Conservation (phyloP, 1,139 yeast genomes). For the Blastobotrys capitulatus region DNA sequence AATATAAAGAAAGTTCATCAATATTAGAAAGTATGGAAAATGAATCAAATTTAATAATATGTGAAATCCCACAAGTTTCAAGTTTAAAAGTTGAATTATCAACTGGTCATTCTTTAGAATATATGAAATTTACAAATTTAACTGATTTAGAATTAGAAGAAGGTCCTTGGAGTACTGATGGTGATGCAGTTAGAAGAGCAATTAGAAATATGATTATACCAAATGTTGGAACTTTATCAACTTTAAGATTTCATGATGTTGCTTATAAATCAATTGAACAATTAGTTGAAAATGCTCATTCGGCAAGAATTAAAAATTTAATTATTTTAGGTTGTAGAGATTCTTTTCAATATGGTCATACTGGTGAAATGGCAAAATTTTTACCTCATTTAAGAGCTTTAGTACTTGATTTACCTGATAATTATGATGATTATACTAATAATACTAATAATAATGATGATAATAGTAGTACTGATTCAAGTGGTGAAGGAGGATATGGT, state of each 20-base stretch:
- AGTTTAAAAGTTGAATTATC: constrained; percentile 4
- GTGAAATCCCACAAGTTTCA: constrained; percentile 4
- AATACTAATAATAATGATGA: background rate
- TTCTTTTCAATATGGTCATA: background rate
- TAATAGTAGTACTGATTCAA: background rate
- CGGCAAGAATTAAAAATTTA: constrained; percentile 3
- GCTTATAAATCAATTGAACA: background rate
- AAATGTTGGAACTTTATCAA: constrained; percentile 1
- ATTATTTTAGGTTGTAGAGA: constrained; percentile 8
- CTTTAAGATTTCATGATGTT: constrained; percentile 8
- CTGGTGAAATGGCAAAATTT: background rate
- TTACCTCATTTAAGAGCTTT: constrained; percentile 4
- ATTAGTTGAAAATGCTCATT: background rate
- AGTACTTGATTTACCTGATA: constrained; percentile 7
- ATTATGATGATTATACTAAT: background rate
- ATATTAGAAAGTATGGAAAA: background rate
- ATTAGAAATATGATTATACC: constrained; percentile 7
- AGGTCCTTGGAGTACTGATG: constrained; percentile 9
- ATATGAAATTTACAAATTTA: constrained; percentile 4
- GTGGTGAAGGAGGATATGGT: too few relatives aligned
- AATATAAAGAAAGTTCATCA: constrained; percentile 3
- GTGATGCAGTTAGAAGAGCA: constrained; percentile 4
- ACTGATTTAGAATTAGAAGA: constrained; percentile 7
- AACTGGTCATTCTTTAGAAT: constrained; percentile 7
- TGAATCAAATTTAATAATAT: background rate